These are phyloP conservation scores for Alternaria brassicicola DNA, from an alignment of 2,329 filamentous ascomycete species.

Conservation along the genomic window DNA sequence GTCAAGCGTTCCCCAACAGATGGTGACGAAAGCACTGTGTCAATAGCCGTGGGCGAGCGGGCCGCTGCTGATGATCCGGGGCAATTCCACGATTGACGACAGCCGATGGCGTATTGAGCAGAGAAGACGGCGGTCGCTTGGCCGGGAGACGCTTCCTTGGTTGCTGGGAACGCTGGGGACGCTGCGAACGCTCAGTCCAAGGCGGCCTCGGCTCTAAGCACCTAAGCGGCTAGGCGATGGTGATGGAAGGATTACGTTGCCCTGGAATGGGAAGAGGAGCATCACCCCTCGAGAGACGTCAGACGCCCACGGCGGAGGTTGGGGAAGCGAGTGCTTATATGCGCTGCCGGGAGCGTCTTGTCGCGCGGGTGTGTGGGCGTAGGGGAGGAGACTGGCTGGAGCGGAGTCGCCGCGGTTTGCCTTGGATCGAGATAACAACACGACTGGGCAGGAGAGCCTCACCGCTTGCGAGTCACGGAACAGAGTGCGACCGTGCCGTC, in stretches of 20 bases:
- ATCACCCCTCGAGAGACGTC: conserved; percentile 1
- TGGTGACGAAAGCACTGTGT: conserved; percentile 18
- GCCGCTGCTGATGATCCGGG: conserved; percentile 17
- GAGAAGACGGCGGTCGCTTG: conserved; percentile 4
- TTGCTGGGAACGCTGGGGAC: conserved; percentile 2
- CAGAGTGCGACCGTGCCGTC: conserved; percentile 3
- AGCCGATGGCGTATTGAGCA: conserved; percentile 2
- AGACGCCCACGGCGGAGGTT: not conserved
- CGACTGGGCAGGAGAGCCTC: conserved; percentile 10
- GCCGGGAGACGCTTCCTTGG: conserved; percentile 9
- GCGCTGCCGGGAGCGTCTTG: conserved; percentile 5
- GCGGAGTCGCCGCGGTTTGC: conserved; percentile 21
- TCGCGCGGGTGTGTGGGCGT: not conserved
- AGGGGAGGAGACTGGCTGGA: conserved; percentile 9
- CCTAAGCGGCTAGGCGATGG: conserved; percentile 2
- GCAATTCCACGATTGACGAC: conserved; percentile 7
- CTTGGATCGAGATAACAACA: conserved; percentile 15
- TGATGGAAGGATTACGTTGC: conserved; percentile 5
- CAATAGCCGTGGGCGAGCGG: conserved; percentile 6
- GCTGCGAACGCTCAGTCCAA: conserved; percentile 1
- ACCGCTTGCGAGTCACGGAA: conserved; percentile 9
- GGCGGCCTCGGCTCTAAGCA: conserved; percentile 9
- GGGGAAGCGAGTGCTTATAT: conserved; percentile 10
- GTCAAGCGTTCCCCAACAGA: not conserved
- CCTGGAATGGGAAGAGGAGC: conserved; percentile 3